phyloP scores from a whole-genome alignment of 148 eudicot species.

The Fallopia convolvulus region DNA sequence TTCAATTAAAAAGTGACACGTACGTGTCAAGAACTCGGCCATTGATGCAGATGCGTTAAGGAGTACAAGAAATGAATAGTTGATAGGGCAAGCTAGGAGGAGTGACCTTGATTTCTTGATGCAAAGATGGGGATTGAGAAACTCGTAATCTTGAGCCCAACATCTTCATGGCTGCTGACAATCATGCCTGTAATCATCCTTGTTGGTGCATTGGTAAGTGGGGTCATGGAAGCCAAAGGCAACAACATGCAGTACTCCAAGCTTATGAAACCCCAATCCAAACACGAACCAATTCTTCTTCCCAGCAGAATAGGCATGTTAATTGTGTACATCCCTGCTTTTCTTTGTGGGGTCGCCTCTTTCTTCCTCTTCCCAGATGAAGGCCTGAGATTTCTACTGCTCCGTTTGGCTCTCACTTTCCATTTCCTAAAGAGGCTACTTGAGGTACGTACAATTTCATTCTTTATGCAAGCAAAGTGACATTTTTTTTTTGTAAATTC shows the following conservation, averaged over 20 bases:
- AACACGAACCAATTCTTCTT: background rate
- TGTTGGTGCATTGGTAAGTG: constrained; percentile 12
- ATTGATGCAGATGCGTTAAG: background rate
- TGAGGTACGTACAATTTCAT: constrained; percentile 28
- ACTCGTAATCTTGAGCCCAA: constrained; percentile 19
- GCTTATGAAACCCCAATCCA: constrained; percentile 12
- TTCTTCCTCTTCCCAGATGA: constrained; percentile 25
- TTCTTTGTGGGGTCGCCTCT: constrained; percentile 26
- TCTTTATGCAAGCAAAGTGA: no score
- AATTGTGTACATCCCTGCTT: constrained; percentile 31
- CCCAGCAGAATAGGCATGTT: constrained; percentile 40
- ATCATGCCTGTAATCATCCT: constrained; percentile 17
- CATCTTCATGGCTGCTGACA: constrained; percentile 20
- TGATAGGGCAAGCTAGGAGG: background rate
- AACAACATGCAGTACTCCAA: constrained; percentile 38
- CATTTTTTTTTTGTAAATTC: no score
- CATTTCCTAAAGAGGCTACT: constrained; percentile 45
- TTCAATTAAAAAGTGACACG: background rate
- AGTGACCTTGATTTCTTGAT: background rate
- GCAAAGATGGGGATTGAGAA: background rate
- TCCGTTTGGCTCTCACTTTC: constrained; percentile 27
- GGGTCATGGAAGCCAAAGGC: constrained; percentile 27
- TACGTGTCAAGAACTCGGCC: background rate
- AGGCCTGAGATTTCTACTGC: constrained; percentile 32
- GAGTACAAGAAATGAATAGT: background rate